These are phyloP conservation scores for Apiotrichum laibachii DNA, from an alignment of 1,284 basidiomycete species.

Conservation along the genomic window DNA sequence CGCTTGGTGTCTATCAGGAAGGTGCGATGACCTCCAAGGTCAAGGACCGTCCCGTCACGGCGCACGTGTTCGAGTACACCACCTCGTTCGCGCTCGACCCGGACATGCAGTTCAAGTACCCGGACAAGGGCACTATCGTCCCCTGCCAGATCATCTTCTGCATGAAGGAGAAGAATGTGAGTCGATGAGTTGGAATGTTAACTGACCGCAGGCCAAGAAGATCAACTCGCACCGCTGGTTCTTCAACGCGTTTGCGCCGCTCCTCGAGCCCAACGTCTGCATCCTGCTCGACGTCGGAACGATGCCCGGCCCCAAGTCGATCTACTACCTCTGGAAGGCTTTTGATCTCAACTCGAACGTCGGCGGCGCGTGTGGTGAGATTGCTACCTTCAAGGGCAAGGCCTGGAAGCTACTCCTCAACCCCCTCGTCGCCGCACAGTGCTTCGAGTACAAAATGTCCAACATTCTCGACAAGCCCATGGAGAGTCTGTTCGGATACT, in stretches of 20 bases:
- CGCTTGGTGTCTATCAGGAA: slow-evolving; percentile 59
- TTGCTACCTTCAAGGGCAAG: slow-evolving; percentile 87
- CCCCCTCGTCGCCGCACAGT: slow-evolving; percentile 86
- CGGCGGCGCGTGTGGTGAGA: slow-evolving; percentile 92
- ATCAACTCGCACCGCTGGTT: slow-evolving; percentile 96
- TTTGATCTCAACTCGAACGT: slow-evolving; percentile 92
- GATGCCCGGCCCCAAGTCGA: slow-evolving; percentile 68
- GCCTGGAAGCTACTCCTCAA: slow-evolving; percentile 77
- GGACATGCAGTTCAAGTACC: slow-evolving; percentile 87
- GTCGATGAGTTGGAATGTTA: slow-evolving; percentile 49
- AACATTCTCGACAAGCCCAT: slow-evolving; percentile 93
- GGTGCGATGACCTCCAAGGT: slow-evolving; percentile 84
- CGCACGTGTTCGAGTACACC: slow-evolving; percentile 89
- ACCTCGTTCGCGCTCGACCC: slow-evolving; percentile 85
- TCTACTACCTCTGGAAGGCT: slow-evolving; percentile 91
- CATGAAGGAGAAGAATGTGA: slow-evolving; percentile 83
- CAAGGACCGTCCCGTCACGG: slow-evolving; percentile 81
- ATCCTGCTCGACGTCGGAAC: slow-evolving; percentile 86
- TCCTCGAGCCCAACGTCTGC: slow-evolving; percentile 59
- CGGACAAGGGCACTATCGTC: slow-evolving; percentile 80
- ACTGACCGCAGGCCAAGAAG: slow-evolving; percentile 66
- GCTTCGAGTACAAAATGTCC: slow-evolving; percentile 86
- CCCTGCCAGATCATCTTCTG: slow-evolving; percentile 85
- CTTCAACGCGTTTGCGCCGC: slow-evolving; percentile 75
- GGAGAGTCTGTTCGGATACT: slow-evolving; percentile 90